Evolutionary conservation across 2,329 filamentous ascomycete genomes (phyloP).

Genomic region (Colletotrichum caudatum): DNA sequence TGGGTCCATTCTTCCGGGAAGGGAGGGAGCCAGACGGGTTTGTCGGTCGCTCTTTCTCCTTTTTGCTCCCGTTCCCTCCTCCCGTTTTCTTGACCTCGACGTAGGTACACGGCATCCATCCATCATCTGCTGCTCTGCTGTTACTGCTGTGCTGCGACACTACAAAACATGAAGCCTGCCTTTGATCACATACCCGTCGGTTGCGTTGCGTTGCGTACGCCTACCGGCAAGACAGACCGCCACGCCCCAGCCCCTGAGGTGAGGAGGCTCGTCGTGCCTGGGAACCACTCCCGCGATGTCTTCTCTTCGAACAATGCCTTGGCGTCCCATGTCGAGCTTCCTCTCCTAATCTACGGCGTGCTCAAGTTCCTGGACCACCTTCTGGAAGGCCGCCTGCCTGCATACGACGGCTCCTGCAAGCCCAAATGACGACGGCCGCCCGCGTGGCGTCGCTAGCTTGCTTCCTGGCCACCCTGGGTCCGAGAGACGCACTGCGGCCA

Average conservation of each 20-base stretch:
- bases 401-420: not conserved
- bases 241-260: no score
- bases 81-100: not conserved
- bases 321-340: conserved; percentile 8
- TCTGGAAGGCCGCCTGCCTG: not conserved
- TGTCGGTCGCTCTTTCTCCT: not conserved
- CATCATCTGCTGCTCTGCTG: not conserved
- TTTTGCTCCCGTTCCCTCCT: not conserved
- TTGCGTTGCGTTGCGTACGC: not conserved
- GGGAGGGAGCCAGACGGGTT: no score
- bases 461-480: no score
- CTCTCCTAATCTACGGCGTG: conserved; percentile 1
- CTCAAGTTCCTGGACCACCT: not conserved
- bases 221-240: no score
- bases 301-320: not conserved
- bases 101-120: not conserved
- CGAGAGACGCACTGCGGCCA: no score
- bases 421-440: no score
- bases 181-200: not conserved
- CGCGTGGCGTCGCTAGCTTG: no score
- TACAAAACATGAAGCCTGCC: not conserved
- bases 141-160: not conserved
- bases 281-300: not conserved
- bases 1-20: not conserved
- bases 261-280: not conserved